Evolutionary conservation across 1,284 basidiomycete genomes (phyloP), one percentile per base, ranked within the genome.

Genomic region (Boletus austroedulis): DNA sequence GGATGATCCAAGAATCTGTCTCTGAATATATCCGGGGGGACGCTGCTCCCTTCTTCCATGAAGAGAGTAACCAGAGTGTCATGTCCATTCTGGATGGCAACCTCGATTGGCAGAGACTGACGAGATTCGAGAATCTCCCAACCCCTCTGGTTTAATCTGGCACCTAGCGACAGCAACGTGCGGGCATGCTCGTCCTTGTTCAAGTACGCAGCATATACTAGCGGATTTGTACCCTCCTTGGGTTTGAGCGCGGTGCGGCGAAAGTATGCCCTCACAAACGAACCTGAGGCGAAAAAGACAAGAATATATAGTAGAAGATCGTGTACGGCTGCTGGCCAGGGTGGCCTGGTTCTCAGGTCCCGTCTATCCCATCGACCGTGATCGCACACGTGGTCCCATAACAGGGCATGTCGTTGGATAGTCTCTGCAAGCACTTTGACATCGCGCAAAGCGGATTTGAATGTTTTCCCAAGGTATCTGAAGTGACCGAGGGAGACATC

Each of bases 181-280:
- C 19, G 19, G 28, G 50, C 54, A 12, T 53, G 54, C 11, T 53
- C n/a, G 1, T 17, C 15, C 23, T 34, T 53, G 40, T 32, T 17
- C 5, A 55, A 55, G 15, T 53, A 17, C 1, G 29, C 54, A 8
- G 54, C 49, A 21, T 55, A 55, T 6, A 55, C 50, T 5, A 55
- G 31, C 21, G 54, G 53, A 53, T 55, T 55, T 12, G 50, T 53
- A 12, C 49, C 53, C 5, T 41, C 36, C 29, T 41, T 55, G 29
- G 24, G 40, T 12, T 23, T 32, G 9, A 55, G 50, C 3, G 17
- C 15, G 10, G 4, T 26, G 4, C 23, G 29, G 32, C 49, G 53
- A 31, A 55, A 26, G 48, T 41, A 41, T n/a, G 48, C 10, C 4
- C 4, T 19, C 34, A 55, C 9, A 3, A 55, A 31, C 8, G 53